Evolutionary conservation across 805 yeast species (phyloP).

Genomic region (Zygosaccharomyces pseudorouxii): DNA sequence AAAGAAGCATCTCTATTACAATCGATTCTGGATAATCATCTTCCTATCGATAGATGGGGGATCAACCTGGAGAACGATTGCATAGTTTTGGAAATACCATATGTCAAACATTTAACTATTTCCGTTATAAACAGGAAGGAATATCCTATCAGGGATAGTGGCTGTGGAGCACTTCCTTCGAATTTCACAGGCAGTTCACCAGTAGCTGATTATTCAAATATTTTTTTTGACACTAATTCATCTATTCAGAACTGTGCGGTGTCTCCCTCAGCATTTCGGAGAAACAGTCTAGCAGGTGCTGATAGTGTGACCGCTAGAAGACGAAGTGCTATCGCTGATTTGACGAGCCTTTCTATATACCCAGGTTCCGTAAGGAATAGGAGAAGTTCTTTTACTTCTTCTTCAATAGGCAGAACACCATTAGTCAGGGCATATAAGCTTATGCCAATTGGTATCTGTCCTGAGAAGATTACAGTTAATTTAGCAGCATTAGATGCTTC

Average conservation of each 20-base stretch:
- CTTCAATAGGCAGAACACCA: constrained; percentile 4
- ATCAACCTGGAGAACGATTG: constrained; percentile 10
- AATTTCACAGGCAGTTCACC: neutral
- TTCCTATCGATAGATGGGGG: constrained; percentile 3
- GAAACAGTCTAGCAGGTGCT: constrained; percentile 24
- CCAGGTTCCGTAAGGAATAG: constrained; percentile 1
- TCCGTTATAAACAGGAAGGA: neutral
- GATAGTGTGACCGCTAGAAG: constrained; percentile 21
- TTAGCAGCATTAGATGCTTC: constrained; percentile 14
- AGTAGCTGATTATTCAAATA: constrained; percentile 3
- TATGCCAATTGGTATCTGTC: constrained; percentile 8
- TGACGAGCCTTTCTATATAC: neutral
- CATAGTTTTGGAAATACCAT: constrained; percentile 14
- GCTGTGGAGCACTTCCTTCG: neutral
- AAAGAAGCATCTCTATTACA: constrained; percentile 12
- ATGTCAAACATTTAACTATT: constrained; percentile 8
- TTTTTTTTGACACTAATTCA: constrained; percentile 11
- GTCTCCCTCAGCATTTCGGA: constrained; percentile 25
- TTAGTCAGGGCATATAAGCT: constrained; percentile 5
- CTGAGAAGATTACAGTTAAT: constrained; percentile 14
- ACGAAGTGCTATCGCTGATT: constrained; percentile 16
- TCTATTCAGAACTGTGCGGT: constrained; percentile 14
- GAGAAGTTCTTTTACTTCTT: constrained; percentile 17
- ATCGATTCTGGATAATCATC: constrained; percentile 8
- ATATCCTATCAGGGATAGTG: neutral